Conservation (phyloP, 371 early-diverging fungal genomes). For the Zychaea mexicana region DNA sequence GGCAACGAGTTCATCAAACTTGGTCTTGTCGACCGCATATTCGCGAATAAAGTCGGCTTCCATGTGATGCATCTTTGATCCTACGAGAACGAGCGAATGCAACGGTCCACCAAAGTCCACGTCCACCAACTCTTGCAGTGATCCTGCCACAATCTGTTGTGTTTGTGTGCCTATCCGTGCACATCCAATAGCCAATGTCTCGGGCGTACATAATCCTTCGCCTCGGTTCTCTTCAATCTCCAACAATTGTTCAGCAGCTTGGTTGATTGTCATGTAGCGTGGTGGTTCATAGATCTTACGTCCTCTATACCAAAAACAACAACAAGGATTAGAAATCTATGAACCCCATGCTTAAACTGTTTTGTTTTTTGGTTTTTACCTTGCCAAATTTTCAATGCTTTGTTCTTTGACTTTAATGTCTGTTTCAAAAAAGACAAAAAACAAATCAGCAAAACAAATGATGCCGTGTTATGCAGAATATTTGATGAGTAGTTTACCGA, state of each 20-base stretch:
- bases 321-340: no score
- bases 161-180: constrained; percentile 90
- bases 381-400: constrained; percentile 91
- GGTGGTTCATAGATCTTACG: constrained; percentile 96
- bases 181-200: constrained; percentile 92
- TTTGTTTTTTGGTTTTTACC: constrained; percentile 41
- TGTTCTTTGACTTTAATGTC: constrained; percentile 99
- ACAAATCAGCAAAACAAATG: no score
- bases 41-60: constrained; percentile 90
- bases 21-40: constrained; percentile 70
- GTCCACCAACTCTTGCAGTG: constrained; percentile 78
- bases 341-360: no score
- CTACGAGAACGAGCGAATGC: constrained; percentile 92
- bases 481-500: constrained; percentile 46
- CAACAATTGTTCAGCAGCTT: constrained; percentile 91
- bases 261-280: constrained; percentile 97
- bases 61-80: constrained; percentile 90
- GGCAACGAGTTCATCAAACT: constrained; percentile 72
- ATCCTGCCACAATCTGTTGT: constrained; percentile 88
- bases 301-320: constrained; percentile 61
- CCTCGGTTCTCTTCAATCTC: constrained; percentile 84
- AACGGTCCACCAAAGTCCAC: constrained; percentile 96
- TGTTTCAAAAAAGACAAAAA: constrained; percentile 23
- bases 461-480: no score
- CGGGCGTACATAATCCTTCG: constrained; percentile 73